phyloP scores from a whole-genome alignment of 305 asterid genomes.

The Solanum hybrid region DNA sequence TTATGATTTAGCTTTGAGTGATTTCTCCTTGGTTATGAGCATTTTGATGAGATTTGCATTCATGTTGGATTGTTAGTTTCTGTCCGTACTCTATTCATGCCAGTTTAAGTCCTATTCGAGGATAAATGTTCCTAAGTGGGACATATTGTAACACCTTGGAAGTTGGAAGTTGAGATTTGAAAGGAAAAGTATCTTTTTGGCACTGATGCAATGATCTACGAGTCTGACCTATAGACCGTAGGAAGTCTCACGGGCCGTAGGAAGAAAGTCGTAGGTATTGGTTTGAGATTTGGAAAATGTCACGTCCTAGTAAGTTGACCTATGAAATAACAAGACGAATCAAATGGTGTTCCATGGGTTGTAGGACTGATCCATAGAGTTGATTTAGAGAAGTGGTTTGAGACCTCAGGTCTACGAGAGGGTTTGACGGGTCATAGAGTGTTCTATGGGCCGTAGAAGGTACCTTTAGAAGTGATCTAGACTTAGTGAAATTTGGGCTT shows the following conservation, averaged over 20 bases:
- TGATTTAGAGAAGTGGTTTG: neutral
- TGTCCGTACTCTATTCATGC: neutral
- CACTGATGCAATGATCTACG: neutral
- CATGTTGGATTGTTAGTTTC: neutral
- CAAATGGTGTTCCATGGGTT: neutral
- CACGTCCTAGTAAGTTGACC: neutral
- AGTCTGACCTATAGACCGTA: neutral
- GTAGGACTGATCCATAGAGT: neutral
- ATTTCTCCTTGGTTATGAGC: neutral
- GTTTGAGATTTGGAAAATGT: neutral
- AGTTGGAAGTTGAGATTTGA: neutral
- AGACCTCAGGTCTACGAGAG: neutral
- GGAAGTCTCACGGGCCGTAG: neutral
- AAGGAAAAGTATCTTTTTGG: neutral
- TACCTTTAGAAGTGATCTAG: neutral
- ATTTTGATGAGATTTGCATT: neutral
- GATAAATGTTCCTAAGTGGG: neutral
- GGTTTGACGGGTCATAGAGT: neutral
- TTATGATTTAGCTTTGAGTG: no score
- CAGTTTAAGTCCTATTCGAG: neutral
- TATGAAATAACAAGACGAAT: neutral
- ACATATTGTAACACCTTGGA: neutral
- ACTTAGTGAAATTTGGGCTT: neutral
- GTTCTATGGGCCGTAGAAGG: neutral
- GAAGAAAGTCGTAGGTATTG: neutral